Conservation (phyloP, 345 rosid genomes). For the Heritiera fomes region DNA sequence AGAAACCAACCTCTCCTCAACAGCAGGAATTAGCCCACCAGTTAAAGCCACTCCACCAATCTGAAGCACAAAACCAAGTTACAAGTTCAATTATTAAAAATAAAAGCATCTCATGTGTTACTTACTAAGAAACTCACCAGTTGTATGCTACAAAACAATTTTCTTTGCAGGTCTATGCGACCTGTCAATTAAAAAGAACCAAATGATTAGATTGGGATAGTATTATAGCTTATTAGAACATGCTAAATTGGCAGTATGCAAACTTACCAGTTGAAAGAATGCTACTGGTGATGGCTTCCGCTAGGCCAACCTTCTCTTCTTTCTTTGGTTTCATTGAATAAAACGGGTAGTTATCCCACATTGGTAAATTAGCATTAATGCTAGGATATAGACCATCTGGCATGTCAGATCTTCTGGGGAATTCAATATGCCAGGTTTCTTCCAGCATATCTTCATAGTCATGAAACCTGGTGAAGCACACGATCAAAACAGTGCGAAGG, state of each 20-base stretch:
- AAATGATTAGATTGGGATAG: conserved; percentile 19
- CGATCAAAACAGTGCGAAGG: not conserved
- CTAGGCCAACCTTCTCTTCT: conserved; percentile 95
- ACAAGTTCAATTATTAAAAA: conserved; percentile 22
- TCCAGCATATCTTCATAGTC: conserved; percentile 93
- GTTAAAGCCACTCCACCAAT: conserved; percentile 94
- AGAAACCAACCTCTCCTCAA: conserved; percentile 79
- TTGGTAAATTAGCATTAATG: conserved; percentile 53
- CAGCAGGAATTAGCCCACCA: conserved; percentile 62
- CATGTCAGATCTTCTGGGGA: conserved; percentile 34
- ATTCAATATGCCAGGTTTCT: conserved; percentile 84
- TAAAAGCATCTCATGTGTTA: not conserved
- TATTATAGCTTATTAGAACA: conserved; percentile 13
- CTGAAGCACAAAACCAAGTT: conserved; percentile 44
- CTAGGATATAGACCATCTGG: conserved; percentile 56
- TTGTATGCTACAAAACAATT: conserved; percentile 83
- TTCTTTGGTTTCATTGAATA: conserved; percentile 70
- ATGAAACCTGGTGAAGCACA: conserved; percentile 56
- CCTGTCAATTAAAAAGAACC: conserved; percentile 48
- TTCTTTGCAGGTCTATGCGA: conserved; percentile 87
- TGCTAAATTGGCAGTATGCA: conserved; percentile 13
- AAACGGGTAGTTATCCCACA: conserved; percentile 81
- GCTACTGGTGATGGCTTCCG: conserved; percentile 86
- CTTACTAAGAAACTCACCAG: conserved; percentile 50
- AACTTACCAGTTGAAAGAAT: conserved; percentile 81